phyloP scores from a whole-genome alignment of 495 filamentous ascomycete genomes.

The Penicillium roqueforti region DNA sequence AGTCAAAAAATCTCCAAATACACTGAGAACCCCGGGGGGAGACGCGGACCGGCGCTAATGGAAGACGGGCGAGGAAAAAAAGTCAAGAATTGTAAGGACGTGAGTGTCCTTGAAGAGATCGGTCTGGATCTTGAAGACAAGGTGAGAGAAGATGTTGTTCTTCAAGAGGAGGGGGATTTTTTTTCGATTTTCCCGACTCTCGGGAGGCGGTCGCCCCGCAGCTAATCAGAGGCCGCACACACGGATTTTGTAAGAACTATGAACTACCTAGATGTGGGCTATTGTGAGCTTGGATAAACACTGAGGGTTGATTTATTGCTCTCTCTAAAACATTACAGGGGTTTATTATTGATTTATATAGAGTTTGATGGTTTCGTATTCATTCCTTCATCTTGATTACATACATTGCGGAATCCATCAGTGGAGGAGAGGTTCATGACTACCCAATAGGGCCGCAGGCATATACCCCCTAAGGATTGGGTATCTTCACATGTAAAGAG shows the following conservation, averaged over 20 bases:
- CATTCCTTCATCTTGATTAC: conserved; percentile 1
- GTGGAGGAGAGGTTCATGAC: background rate
- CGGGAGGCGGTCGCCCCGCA: conserved; percentile 38
- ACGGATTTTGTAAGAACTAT: conserved; percentile 14
- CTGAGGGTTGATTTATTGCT: background rate
- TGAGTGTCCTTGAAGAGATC: conserved; percentile 19
- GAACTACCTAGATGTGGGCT: background rate
- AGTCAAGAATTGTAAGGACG: conserved; percentile 13
- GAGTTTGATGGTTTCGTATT: background rate
- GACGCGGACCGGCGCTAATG: conserved; percentile 13
- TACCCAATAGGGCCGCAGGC: background rate
- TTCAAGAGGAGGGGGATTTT: conserved; percentile 20
- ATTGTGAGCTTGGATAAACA: background rate
- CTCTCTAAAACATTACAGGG: background rate
- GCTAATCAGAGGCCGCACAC: conserved; percentile 43
- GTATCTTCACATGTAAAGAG: conserved; percentile 63
- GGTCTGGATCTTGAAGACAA: conserved; percentile 23
- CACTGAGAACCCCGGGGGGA: conserved; percentile 17
- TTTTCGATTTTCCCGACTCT: conserved; percentile 38
- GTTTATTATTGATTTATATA: background rate
- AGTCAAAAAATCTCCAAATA: conserved; percentile 19
- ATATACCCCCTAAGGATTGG: background rate
- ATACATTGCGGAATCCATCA: background rate
- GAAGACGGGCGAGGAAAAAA: conserved; percentile 1
- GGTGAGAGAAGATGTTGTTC: conserved; percentile 6